Percentiles rank a stretch among this genome's conserved stretches.
Evolutionary conservation across 768 basidiomycete species (phyloP).

Genomic region (Xanthoconium purpureum): DNA sequence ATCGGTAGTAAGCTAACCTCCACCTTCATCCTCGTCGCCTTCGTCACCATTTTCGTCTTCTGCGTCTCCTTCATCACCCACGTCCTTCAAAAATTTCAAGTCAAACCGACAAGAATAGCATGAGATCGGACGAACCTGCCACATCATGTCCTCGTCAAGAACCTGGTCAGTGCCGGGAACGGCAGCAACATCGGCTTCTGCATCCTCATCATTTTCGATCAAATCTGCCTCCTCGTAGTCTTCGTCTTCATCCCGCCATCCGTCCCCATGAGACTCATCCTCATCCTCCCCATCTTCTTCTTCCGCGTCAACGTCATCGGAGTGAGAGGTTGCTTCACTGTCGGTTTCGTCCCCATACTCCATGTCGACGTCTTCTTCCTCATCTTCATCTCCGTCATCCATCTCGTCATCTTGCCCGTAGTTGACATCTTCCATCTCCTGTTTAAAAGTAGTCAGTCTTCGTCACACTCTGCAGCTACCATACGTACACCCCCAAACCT

Average conservation of each 20-base stretch:
- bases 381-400: conserved; percentile 78
- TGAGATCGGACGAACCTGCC: conserved; percentile 45
- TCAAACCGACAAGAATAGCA: conserved; percentile 8
- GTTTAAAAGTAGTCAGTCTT: conserved; percentile 14
- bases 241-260: conserved; percentile 58
- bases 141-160: conserved; percentile 52
- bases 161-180: conserved; percentile 49
- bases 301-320: conserved; percentile 65
- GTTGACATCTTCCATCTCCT: conserved; percentile 86
- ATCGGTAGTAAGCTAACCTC: conserved; percentile 12
- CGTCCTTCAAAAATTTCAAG: conserved; percentile 39
- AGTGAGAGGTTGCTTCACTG: conserved; percentile 76
- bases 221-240: conserved; percentile 60
- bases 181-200: conserved; percentile 44
- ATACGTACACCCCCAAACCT: conserved; percentile 77
- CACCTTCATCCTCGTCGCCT: conserved; percentile 39
- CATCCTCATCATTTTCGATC: conserved; percentile 60
- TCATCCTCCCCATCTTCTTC: conserved; percentile 62
- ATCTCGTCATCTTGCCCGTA: conserved; percentile 69
- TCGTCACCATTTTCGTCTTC: conserved; percentile 60
- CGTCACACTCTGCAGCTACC: conserved; percentile 2
- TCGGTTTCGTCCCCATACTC: conserved; percentile 83
- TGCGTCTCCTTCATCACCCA: conserved; percentile 52
- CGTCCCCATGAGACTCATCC: conserved; percentile 42
- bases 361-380: conserved; percentile 83